These are phyloP conservation scores for Vicia villosa DNA, from an alignment of 306 rosid genomes.

Conservation along the genomic window DNA sequence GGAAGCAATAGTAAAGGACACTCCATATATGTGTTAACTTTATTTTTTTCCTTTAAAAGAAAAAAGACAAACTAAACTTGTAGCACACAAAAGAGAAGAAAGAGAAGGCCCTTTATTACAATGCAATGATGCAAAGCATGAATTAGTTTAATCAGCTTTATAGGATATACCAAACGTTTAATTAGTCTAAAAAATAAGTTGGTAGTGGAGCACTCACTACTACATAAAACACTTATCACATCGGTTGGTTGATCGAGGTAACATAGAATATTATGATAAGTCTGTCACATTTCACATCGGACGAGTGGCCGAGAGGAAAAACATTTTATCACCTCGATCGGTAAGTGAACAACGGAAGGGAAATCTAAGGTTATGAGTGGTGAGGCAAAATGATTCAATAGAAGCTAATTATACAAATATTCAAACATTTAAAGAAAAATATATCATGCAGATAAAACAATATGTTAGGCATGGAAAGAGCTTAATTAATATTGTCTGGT, in stretches of 20 bases:
- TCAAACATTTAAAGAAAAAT: background rate
- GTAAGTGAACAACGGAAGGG: background rate
- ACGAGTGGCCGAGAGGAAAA: too few species aligned
- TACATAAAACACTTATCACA: too few species aligned
- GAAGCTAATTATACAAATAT: background rate
- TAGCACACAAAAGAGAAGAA: constrained; percentile 18
- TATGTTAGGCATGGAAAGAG: constrained; percentile 2
- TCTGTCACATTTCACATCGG: too few species aligned
- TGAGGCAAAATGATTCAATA: background rate
- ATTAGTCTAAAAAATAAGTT: background rate
- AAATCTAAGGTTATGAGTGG: background rate
- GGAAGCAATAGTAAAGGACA: background rate
- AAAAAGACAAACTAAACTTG: constrained; percentile 25
- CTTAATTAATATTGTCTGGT: constrained; percentile 22
- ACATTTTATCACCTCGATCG: too few species aligned
- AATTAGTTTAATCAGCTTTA: constrained; percentile 7
- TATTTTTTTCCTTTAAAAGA: background rate
- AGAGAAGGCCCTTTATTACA: constrained; percentile 17
- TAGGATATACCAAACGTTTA: constrained; percentile 12
- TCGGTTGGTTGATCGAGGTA: too few species aligned
- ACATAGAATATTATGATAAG: too few species aligned
- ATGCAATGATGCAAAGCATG: constrained; percentile 30
- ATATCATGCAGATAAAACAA: constrained; percentile 17
- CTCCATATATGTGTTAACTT: background rate
- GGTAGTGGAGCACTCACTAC: background rate